Base-by-base conservation (phyloP, 1,284 basidiomycete species). In the Ganoderma boninense region DNA sequence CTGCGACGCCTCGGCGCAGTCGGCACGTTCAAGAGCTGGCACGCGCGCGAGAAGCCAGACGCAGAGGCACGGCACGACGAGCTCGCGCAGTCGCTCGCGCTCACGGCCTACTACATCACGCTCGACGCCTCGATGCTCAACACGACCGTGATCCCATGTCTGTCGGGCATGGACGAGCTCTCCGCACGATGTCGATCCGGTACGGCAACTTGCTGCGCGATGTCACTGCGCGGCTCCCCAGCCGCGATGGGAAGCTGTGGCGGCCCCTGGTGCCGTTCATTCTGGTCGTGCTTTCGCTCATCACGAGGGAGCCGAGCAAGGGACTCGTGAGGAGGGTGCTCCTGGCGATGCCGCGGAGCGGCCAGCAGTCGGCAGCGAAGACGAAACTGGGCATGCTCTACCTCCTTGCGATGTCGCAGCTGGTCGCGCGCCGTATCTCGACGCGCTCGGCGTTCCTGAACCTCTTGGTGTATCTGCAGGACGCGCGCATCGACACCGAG, bases 21-120 rank as follows among this genome's bases (percentile, higher is more conserved):
- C 35, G 68, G 54, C 13, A 29, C 54, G 38, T 72, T 69, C 42
- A 66, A 60, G 38, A 66, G 26, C 32, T 72, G 71, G 71, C 64
- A 69, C 11, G 40, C 69, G 2, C 71, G 71, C 64, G 71, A 72
- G 61, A 68, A 68, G 35, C 71, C 66, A 4, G 66, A 67, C 57
- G 69, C 65, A 40, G 69, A 67, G 5, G 66, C 63, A 4, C 64
- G 23, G 23, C 64, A 65, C 23, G 61, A 44, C 14, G 71, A 72
- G 38, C 69, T 72, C 40, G 69, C 70, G 59, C 71, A 72, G 49
- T 62, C 71, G 16, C 66, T 72, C 56, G 66, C 71, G 18, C 69
- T 72, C 64, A 70, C 66, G 6, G 67, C 68, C 10, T 72, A 70
- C 62, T 60, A 66, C 57, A 62, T 70, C 42, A 61, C 70, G n/a